These are phyloP conservation scores for Chlamydomonas sp. DNA, from an alignment of 139 green algal genomes.

Conservation along the genomic window DNA sequence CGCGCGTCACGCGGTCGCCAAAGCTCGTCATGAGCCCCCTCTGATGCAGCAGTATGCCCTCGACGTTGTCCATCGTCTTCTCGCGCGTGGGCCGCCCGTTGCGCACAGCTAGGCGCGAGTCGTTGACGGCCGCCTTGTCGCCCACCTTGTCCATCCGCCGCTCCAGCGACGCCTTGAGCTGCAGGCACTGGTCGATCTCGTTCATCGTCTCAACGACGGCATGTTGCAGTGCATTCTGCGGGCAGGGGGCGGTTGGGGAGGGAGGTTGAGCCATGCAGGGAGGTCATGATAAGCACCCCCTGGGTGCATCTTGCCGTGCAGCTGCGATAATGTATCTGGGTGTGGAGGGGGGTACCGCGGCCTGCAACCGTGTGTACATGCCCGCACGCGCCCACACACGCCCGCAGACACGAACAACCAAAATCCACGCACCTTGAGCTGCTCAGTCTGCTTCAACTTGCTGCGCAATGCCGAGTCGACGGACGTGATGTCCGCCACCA, in stretches of 20 bases:
- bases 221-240: conserved; percentile 9
- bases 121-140: conserved; percentile 30
- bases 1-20: conserved; percentile 25
- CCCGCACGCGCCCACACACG: no score
- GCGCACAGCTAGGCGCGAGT: conserved; percentile 1
- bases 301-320: background rate
- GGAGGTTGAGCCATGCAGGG: background rate
- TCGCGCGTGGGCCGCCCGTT: conserved; percentile 12
- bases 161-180: conserved; percentile 20
- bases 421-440: conserved; percentile 7
- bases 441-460: conserved; percentile 22
- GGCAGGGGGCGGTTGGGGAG: background rate
- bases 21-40: background rate
- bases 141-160: conserved; percentile 21
- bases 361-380: no score
- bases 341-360: no score
- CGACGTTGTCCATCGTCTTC: conserved; percentile 29
- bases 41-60: conserved; percentile 8
- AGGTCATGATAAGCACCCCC: background rate
- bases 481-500: background rate
- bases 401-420: no score
- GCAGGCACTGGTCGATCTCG: conserved; percentile 23
- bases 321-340: background rate
- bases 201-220: conserved; percentile 14
- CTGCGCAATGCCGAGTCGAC: conserved; percentile 11